Percentiles rank a stretch among this genome's conserved stretches.
Evolutionary conservation across 2,329 filamentous ascomycete genomes (phyloP).

Genomic region (Pestalotiopsis sp.): DNA sequence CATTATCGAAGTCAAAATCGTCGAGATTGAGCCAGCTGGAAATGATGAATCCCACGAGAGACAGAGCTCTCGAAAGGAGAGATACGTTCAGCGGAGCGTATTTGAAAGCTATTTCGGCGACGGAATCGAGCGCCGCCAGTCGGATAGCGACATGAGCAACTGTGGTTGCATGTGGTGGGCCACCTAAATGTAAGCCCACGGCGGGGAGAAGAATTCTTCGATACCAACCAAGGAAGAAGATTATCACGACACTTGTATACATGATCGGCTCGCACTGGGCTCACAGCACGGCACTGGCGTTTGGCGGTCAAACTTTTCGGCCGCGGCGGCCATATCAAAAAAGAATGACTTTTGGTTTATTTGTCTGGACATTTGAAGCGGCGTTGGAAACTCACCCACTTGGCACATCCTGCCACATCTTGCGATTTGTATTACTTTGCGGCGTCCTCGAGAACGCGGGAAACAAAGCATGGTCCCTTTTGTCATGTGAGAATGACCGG

Average conservation of each 20-base stretch:
- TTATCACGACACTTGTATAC: slow-evolving; percentile 11
- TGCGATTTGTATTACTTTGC: background rate
- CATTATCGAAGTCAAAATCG: slow-evolving; percentile 45
- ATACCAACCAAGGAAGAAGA: background rate
- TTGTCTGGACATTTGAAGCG: background rate
- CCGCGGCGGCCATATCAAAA: background rate
- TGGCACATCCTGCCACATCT: slow-evolving; percentile 8
- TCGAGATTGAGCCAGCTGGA: slow-evolving; percentile 38
- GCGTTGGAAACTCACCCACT: slow-evolving; percentile 11
- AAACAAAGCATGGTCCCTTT: background rate
- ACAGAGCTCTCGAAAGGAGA: slow-evolving; percentile 2
- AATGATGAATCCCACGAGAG: slow-evolving; percentile 7
- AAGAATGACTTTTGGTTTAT: slow-evolving; percentile 1
- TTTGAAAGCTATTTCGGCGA: slow-evolving; percentile 19
- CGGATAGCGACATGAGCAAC: slow-evolving; percentile 43
- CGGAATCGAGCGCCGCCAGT: slow-evolving; percentile 20
- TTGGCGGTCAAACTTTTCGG: background rate
- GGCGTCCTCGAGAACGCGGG: background rate
- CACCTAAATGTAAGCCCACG: slow-evolving; percentile 33
- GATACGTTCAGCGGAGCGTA: slow-evolving; percentile 8
- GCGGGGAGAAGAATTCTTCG: background rate
- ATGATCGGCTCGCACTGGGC: slow-evolving; percentile 4
- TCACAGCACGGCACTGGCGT: slow-evolving; percentile 11
- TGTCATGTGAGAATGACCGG: slow-evolving; percentile 1
- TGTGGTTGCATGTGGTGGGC: slow-evolving; percentile 59